Base-by-base conservation (phyloP, 768 basidiomycete species). In the Tulasnella sp. region DNA sequence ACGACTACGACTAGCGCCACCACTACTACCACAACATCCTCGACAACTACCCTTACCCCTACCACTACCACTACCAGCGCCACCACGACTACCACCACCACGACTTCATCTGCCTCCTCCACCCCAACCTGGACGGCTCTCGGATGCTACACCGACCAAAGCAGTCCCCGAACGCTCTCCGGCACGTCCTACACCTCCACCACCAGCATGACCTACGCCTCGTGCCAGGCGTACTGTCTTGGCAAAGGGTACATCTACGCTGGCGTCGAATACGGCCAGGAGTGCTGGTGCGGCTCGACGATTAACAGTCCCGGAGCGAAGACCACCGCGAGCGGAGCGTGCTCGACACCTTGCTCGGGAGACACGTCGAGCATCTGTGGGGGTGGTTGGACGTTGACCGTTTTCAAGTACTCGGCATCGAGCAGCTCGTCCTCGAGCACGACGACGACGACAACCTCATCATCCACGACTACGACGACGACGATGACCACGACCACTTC, bases 261-360 rank as follows among this genome's bases (percentile, higher is more conserved):
- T 6, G 72, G 72, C 9, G 72, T 72, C 8, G 72, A 73, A 35
- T 73, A 73, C 44, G 39, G 71, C 14, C 8, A 35, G 16, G 17
- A 72, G 41, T 72, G 71, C 36, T 73, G 47, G 34, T 73, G 72
- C 42, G 72, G 35, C 17, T 32, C 16, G 7, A 17, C 42, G 40
- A 29, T 73, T 16, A 35, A n/a, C 11, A 19, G n/a, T 32, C 19
- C 32, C 32, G 72, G 67, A 42, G 17, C 17, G 22, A 26, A 42
- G 62, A 12, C n/a, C 11, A n/a, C 26, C 7, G 11, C 16, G 22
- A 34, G 32, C 34, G 7, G 8, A 16, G 44, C 6, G 5, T 26
- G 36, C 17, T 6, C 6, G 7, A 32, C 9, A 19, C 6, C 26
- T 6, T 67, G 65, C 32, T 7, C 19, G 9, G 65, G 65, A 9